Evolutionary conservation across 192 early-diverging fungal species (phyloP).

Genomic region (Rhizophagus sp.): DNA sequence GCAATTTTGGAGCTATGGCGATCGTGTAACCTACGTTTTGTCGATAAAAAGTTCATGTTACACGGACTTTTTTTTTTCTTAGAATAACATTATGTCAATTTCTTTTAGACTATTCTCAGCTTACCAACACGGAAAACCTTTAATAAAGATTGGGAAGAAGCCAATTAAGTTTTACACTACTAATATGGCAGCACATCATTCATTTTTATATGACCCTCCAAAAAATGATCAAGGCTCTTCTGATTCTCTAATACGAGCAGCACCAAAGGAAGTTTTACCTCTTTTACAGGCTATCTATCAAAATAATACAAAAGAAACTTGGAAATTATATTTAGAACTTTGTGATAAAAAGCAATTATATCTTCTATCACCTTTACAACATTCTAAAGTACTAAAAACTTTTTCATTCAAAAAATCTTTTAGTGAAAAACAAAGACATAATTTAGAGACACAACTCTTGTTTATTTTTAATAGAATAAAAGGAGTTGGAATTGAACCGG

Average conservation of each 20-base stretch:
- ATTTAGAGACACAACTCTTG: not conserved
- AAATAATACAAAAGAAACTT: not conserved
- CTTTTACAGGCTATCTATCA: not conserved
- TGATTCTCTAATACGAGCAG: not conserved
- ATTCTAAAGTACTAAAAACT: slow-evolving; percentile 13
- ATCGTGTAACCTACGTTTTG: too few species aligned
- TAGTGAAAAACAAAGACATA: not conserved
- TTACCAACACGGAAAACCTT: not conserved
- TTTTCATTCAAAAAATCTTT: slow-evolving; percentile 1
- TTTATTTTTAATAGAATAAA: slow-evolving; percentile 20
- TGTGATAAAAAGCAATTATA: not conserved
- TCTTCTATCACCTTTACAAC: slow-evolving; percentile 12
- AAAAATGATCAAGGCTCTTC: not conserved
- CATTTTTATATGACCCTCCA: slow-evolving; percentile 13
- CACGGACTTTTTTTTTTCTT: too few species aligned
- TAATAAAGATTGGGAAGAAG: not conserved
- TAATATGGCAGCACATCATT: not conserved
- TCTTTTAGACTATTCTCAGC: not conserved
- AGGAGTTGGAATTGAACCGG: not conserved
- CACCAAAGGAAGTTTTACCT: slow-evolving; percentile 12
- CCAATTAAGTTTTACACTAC: not conserved
- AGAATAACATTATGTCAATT: not conserved
- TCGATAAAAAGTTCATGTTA: too few species aligned
- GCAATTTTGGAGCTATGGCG: too few species aligned
- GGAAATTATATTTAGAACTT: slow-evolving; percentile 1